Percentiles rank a stretch among this genome's conserved stretches.
Evolutionary conservation across 768 basidiomycete genomes (phyloP).

Genomic region (Galerina sulciceps): DNA sequence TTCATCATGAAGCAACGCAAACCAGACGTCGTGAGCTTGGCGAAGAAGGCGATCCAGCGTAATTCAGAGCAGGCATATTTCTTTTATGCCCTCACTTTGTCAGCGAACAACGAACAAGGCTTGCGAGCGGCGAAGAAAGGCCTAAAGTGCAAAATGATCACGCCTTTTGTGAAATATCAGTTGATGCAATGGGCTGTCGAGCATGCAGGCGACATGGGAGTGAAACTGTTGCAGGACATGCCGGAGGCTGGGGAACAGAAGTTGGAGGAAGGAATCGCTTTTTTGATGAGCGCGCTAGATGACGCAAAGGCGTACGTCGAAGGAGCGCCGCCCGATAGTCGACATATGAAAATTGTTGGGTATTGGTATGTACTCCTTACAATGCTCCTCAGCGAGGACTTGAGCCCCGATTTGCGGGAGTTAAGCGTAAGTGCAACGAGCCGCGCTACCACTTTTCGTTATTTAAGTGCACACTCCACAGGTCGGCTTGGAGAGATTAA

Average conservation of each 20-base stretch:
- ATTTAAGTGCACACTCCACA: slow-evolving; percentile 7
- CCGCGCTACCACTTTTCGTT: not conserved
- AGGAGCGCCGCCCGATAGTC: slow-evolving; percentile 63
- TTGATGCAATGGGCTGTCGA: slow-evolving; percentile 66
- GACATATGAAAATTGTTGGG: slow-evolving; percentile 60
- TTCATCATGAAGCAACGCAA: slow-evolving; percentile 52
- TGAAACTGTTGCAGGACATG: slow-evolving; percentile 50
- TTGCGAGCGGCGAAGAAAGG: slow-evolving; percentile 70
- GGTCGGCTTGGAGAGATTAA: slow-evolving; percentile 46
- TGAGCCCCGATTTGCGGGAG: slow-evolving; percentile 53
- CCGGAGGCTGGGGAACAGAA: slow-evolving; percentile 43
- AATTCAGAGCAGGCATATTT: slow-evolving; percentile 66
- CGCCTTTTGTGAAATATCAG: slow-evolving; percentile 59
- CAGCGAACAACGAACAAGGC: slow-evolving; percentile 50
- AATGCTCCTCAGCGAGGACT: slow-evolving; percentile 54
- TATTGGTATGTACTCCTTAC: slow-evolving; percentile 64
- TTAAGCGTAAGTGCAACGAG: slow-evolving; percentile 43
- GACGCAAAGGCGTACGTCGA: slow-evolving; percentile 60
- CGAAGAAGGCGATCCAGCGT: slow-evolving; percentile 51
- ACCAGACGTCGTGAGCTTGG: slow-evolving; percentile 50
- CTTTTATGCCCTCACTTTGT: slow-evolving; percentile 63
- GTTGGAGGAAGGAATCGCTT: slow-evolving; percentile 65
- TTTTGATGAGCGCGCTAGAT: slow-evolving; percentile 61
- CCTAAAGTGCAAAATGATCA: slow-evolving; percentile 55
- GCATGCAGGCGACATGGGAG: slow-evolving; percentile 61